Conservation (phyloP, 2,329 filamentous ascomycete genomes). For the Alternaria sp. region DNA sequence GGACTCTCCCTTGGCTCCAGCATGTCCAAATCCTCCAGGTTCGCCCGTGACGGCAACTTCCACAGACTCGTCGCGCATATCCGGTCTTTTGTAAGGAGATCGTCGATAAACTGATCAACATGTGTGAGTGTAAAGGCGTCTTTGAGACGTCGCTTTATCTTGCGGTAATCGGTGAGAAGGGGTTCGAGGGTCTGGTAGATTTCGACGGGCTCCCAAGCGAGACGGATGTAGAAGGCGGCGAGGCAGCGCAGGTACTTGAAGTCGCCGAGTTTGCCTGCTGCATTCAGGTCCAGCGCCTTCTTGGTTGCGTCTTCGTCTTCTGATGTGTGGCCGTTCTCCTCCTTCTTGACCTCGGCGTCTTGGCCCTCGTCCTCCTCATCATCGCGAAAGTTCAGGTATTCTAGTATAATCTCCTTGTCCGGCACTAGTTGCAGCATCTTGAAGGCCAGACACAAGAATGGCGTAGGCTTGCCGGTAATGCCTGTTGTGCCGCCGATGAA, state of each 20-base stretch:
- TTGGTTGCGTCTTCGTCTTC: conserved; percentile 14
- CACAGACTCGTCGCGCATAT: conserved; percentile 92
- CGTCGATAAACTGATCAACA: conserved; percentile 93
- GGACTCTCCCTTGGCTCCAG: conserved; percentile 87
- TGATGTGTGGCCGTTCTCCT: conserved; percentile 11
- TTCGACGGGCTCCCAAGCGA: conserved; percentile 83
- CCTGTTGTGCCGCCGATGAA: conserved; percentile 92
- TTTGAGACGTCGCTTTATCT: conserved; percentile 79
- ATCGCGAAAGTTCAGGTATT: conserved; percentile 73
- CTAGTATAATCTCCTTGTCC: conserved; percentile 76
- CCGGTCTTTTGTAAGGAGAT: conserved; percentile 85
- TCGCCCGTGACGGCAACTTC: conserved; percentile 84
- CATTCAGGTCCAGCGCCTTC: conserved; percentile 38
- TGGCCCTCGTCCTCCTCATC: conserved; percentile 33
- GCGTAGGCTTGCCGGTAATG: conserved; percentile 82
- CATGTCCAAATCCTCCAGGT: conserved; percentile 87
- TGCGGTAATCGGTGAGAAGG: conserved; percentile 81
- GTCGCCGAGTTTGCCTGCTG: conserved; percentile 47
- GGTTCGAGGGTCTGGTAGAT: conserved; percentile 85
- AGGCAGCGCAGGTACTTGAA: conserved; percentile 86
- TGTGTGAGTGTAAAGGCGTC: conserved; percentile 79
- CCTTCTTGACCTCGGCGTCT: conserved; percentile 49
- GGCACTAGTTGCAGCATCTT: conserved; percentile 92
- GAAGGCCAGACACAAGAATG: conserved; percentile 93
- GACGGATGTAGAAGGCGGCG: conserved; percentile 89